Evolutionary conservation across 257 asterid genomes (phyloP).

Genomic region (Avicennia marina): DNA sequence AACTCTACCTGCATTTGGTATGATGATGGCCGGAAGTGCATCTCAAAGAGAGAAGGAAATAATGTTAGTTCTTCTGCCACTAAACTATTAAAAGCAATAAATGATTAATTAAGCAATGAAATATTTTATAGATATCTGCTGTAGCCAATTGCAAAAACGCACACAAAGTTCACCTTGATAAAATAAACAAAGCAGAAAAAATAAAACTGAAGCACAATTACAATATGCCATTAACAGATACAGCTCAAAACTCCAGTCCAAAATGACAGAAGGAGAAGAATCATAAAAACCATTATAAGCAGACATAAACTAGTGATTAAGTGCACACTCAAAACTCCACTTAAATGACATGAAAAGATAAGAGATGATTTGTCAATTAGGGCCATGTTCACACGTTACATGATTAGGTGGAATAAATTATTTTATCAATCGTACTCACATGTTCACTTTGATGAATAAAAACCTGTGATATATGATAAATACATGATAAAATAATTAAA

Average conservation of each 20-base stretch:
- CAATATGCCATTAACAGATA: neutral
- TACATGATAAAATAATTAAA: no score
- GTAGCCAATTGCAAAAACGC: neutral
- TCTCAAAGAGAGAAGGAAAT: constrained; percentile 99
- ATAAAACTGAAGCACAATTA: neutral
- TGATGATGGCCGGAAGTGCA: constrained; percentile 94
- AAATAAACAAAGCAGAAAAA: neutral
- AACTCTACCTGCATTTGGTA: constrained; percentile 95
- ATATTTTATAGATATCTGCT: neutral
- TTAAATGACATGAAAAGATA: no score
- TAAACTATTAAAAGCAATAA: neutral
- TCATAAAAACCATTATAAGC: neutral
- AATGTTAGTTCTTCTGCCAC: constrained; percentile 79
- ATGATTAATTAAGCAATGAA: neutral
- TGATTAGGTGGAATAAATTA: no score
- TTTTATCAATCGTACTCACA: no score
- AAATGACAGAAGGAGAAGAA: neutral
- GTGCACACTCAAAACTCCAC: no score
- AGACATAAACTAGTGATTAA: no score
- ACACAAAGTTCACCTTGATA: neutral
- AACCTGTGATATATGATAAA: no score
- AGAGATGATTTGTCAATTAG: no score
- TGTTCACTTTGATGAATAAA: no score
- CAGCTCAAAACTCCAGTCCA: neutral
- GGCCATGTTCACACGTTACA: no score